A percentile compares a stretch with the other conserved stretches of the same genome.
phyloP scores from a whole-genome alignment of 306 rosid species.

The Cicer judaicum region DNA sequence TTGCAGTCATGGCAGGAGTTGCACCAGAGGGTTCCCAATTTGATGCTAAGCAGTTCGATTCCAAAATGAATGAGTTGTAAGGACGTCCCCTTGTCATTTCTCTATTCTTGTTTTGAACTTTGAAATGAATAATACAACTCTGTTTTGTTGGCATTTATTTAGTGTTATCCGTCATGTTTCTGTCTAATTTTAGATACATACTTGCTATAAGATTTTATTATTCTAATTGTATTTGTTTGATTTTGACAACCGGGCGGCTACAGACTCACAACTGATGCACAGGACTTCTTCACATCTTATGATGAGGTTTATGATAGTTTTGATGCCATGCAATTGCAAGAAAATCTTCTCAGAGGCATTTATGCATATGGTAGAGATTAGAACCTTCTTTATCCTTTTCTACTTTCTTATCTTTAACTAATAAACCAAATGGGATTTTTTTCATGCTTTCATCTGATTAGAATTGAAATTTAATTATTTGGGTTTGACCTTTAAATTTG shows the following conservation, averaged over 20 bases:
- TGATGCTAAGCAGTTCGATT: slow-evolving; percentile 70
- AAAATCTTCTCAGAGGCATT: slow-evolving; percentile 86
- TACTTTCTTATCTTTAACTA: not conserved
- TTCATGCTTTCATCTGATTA: not conserved
- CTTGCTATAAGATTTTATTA: slow-evolving; percentile 21
- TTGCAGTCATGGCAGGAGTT: slow-evolving; percentile 74
- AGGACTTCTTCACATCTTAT: slow-evolving; percentile 76
- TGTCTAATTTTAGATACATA: not conserved
- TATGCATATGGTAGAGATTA: slow-evolving; percentile 69
- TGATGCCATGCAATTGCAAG: slow-evolving; percentile 84
- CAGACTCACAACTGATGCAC: slow-evolving; percentile 72
- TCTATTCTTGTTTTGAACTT: slow-evolving; percentile 13
- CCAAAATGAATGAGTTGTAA: slow-evolving; percentile 74
- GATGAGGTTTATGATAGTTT: slow-evolving; percentile 78
- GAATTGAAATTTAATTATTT: not conserved
- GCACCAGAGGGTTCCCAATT: slow-evolving; percentile 75
- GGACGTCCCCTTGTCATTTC: not conserved
- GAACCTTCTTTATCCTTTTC: not conserved
- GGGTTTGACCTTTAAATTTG: not conserved
- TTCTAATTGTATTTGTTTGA: slow-evolving; percentile 18
- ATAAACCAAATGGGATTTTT: not conserved
- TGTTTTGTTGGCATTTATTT: slow-evolving; percentile 1
- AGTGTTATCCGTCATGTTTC: not conserved
- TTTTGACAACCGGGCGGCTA: slow-evolving; percentile 26
- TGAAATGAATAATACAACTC: not conserved